Evolutionary conservation across 306 rosid genomes (phyloP).

Genomic region (Benincasa hispida): DNA sequence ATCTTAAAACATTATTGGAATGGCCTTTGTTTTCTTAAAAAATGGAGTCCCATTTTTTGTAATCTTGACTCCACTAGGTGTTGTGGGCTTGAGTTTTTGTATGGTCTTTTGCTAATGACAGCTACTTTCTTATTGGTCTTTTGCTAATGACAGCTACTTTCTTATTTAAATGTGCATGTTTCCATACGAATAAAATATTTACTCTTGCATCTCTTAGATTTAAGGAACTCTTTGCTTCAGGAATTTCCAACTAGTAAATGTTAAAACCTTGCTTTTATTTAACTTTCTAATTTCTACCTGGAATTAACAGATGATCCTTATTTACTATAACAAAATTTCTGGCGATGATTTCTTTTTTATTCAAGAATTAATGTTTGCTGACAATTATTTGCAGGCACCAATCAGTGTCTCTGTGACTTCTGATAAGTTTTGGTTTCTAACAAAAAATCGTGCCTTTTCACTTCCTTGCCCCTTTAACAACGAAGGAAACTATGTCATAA

Average conservation of each 20-base stretch:
- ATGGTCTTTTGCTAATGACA: background rate
- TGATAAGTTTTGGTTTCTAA: constrained; percentile 83
- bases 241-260: background rate
- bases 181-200: background rate
- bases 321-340: background rate
- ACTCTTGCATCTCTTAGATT: background rate
- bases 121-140: background rate
- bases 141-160: background rate
- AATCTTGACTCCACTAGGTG: background rate
- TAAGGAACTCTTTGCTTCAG: background rate
- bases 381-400: constrained; percentile 54
- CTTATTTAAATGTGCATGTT: background rate
- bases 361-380: background rate
- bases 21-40: background rate
- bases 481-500: constrained; percentile 80
- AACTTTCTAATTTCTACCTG: background rate
- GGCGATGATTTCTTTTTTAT: background rate
- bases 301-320: background rate
- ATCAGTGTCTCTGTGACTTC: constrained; percentile 68
- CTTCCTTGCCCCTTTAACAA: constrained; percentile 71
- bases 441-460: constrained; percentile 62
- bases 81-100: background rate
- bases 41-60: background rate
- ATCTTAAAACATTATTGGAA: background rate
- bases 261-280: background rate